Base-by-base conservation (phyloP, 768 basidiomycete genomes). In the Lepiota brunneoincarnata region DNA sequence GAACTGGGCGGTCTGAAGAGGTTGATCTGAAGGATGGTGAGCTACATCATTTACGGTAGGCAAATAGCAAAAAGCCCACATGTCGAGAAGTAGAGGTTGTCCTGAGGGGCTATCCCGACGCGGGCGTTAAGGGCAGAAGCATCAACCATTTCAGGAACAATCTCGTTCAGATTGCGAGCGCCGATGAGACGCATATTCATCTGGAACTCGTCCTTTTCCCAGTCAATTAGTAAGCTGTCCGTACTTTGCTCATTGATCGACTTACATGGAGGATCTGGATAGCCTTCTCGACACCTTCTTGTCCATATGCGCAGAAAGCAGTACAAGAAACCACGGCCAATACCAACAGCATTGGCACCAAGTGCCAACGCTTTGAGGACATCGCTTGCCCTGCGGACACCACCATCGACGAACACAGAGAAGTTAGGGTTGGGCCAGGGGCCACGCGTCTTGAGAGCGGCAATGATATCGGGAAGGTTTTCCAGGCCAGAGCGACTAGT, bases 151-250 rank as follows among this genome's bases (percentile, higher is more conserved):
- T 84, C 82, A 0, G 89, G 91, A 1, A 84, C 82, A 52, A 98
- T 73, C 36, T 98, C 93, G 45, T 78, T 79, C 37, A 98, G 66
- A 0, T 80, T 88, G 3, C 77, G 83, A 0, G 94, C 94, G 3
- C 96, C 96, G 21, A 99, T 71, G 1, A 98, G 76, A 12, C 95
- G 87, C 83, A 98, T 80, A 70, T 96, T 94, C 96, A 98, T 98
- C 75, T 96, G 91, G 61, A 99, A 93, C 69, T 99, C 96, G 60
- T 95, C 92, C 93, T 98, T 64, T n/a, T 9, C 55, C 43, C 36
- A 36, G 51, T 31, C 15, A 4, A 35, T 36, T 20, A 24, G 14
- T 26, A 47, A 20, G 18, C 21, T 10, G 20, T 26, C 20, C 18
- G 20, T 14, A 10, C 7, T 34, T 34, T 21, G 5, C 48, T 38